Percentiles rank a stretch among this genome's conserved stretches.
phyloP scores from a whole-genome alignment of 2,329 filamentous ascomycete species.

The Talaromyces sp. region DNA sequence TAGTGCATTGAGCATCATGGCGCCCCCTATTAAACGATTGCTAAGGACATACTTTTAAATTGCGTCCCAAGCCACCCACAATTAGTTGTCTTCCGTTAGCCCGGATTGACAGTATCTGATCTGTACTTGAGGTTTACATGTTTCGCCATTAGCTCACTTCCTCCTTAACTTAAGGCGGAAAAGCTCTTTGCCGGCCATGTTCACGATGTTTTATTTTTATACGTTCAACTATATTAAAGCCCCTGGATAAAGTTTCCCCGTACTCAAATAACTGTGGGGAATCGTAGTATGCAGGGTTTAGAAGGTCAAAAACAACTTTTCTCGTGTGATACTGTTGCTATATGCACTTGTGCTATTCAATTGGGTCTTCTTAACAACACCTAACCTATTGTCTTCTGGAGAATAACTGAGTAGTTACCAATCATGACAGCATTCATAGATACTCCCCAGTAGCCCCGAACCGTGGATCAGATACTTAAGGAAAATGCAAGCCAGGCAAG shows the following conservation, averaged over 20 bases:
- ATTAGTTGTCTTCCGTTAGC: neutral
- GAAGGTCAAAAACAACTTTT: neutral
- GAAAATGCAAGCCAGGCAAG: neutral
- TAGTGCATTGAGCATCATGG: conserved; percentile 22
- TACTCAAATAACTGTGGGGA: neutral
- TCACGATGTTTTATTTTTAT: neutral
- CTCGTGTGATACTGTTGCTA: neutral
- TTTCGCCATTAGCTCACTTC: neutral
- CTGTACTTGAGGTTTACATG: neutral
- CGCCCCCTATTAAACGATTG: neutral
- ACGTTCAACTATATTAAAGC: neutral
- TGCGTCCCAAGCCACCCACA: neutral
- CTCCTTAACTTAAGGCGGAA: neutral
- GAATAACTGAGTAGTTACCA: neutral
- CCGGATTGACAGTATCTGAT: neutral
- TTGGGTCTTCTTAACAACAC: neutral
- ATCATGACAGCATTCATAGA: neutral
- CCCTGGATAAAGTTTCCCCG: neutral
- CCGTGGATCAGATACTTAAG: neutral
- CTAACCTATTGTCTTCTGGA: neutral
- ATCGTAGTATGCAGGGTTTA: neutral
- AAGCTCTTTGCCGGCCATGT: neutral
- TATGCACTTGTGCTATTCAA: neutral
- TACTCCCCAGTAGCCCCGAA: neutral
- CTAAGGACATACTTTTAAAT: neutral